Percentiles rank a stretch among this genome's conserved stretches.
Evolutionary conservation across 1,284 basidiomycete species (phyloP).

Genomic region (Irpex lacteus): DNA sequence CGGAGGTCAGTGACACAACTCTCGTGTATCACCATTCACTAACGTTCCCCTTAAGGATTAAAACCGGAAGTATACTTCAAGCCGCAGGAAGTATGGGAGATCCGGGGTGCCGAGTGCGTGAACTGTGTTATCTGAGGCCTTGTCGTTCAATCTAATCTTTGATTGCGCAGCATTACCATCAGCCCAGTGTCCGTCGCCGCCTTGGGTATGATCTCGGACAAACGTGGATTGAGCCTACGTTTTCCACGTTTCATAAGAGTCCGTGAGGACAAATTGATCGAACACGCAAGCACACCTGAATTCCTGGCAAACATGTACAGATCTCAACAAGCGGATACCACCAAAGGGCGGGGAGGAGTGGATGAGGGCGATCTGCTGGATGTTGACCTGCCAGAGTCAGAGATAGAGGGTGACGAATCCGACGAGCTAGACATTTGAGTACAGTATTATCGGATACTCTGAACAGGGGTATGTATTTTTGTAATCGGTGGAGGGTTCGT

Average conservation of each 20-base stretch:
- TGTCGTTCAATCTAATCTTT: background rate
- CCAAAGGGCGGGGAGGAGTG: slow-evolving; percentile 30
- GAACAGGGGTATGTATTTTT: background rate
- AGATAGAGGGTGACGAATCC: slow-evolving; percentile 29
- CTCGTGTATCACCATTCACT: background rate
- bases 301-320: slow-evolving; percentile 71
- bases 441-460: background rate
- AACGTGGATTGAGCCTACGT: slow-evolving; percentile 77
- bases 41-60: slow-evolving; percentile 46
- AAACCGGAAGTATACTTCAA: slow-evolving; percentile 83
- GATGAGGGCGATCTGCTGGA: slow-evolving; percentile 64
- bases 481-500: background rate
- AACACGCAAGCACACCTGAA: slow-evolving; percentile 76
- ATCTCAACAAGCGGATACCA: slow-evolving; percentile 51
- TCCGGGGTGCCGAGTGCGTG: slow-evolving; percentile 83
- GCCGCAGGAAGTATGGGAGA: slow-evolving; percentile 89
- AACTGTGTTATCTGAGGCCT: background rate
- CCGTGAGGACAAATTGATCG: slow-evolving; percentile 79
- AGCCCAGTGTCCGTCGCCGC: slow-evolving; percentile 89
- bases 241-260: slow-evolving; percentile 87
- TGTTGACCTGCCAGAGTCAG: slow-evolving; percentile 35
- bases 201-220: slow-evolving; percentile 59
- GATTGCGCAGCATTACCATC: slow-evolving; percentile 66
- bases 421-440: background rate
- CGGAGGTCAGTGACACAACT: slow-evolving; percentile 47